phyloP scores from a whole-genome alignment of 352 stramenopile genomes.

The Elongisporangium prolatum region DNA sequence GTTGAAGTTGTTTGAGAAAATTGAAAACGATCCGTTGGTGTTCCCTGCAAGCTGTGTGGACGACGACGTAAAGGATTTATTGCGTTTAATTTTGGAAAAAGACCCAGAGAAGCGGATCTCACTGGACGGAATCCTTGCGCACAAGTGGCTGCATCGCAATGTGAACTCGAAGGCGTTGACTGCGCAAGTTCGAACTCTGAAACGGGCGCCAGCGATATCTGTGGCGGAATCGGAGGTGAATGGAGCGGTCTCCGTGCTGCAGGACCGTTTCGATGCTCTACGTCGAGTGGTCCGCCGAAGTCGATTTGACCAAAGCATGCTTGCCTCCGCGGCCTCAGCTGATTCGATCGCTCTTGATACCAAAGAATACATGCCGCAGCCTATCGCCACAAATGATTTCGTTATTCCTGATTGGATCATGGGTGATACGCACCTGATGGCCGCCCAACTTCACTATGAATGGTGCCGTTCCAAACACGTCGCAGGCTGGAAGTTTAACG shows the following conservation, averaged over 20 bases:
- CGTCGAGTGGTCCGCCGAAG: slow-evolving; percentile 12
- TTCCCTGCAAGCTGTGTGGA: slow-evolving; percentile 45
- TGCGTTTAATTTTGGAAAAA: slow-evolving; percentile 67
- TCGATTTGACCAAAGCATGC: not conserved
- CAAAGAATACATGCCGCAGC: slow-evolving; percentile 27
- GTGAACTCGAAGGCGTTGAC: slow-evolving; percentile 45
- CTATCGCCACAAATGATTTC: slow-evolving; percentile 25
- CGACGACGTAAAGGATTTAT: slow-evolving; percentile 60
- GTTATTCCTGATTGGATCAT: slow-evolving; percentile 32
- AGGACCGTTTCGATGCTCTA: slow-evolving; percentile 37
- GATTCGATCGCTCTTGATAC: not conserved
- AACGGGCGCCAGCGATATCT: slow-evolving; percentile 25
- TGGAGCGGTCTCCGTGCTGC: slow-evolving; percentile 50
- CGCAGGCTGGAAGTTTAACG: slow-evolving; percentile 34
- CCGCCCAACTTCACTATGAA: slow-evolving; percentile 59
- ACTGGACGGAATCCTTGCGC: slow-evolving; percentile 58
- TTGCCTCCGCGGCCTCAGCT: not conserved
- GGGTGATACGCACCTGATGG: slow-evolving; percentile 23
- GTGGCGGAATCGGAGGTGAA: slow-evolving; percentile 43
- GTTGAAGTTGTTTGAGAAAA: slow-evolving; percentile 87
- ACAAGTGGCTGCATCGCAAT: slow-evolving; percentile 69
- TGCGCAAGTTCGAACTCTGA: slow-evolving; percentile 35
- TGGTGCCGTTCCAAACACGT: slow-evolving; percentile 56
- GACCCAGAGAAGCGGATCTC: slow-evolving; percentile 65
- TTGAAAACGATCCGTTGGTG: slow-evolving; percentile 51